Percentiles rank a stretch among this genome's conserved stretches.
Evolutionary conservation across 2,329 filamentous ascomycete genomes (phyloP).

Genomic region (Coniosporium tulheliwenetii): DNA sequence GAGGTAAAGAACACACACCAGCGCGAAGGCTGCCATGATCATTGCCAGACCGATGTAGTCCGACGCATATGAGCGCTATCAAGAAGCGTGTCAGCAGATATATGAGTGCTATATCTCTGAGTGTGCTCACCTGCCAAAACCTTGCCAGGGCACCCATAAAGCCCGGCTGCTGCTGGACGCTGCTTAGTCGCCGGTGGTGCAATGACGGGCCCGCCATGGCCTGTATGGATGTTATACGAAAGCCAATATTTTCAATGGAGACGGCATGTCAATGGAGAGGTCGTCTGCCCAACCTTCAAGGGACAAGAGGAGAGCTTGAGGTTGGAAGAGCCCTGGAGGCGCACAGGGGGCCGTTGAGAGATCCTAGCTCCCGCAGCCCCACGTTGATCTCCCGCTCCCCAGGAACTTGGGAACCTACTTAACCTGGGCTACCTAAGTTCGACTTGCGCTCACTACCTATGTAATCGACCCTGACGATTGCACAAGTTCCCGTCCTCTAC

Average conservation of each 20-base stretch:
- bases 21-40: conserved; percentile 51
- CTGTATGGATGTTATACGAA: background rate
- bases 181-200: background rate
- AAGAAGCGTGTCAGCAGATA: conserved; percentile 4
- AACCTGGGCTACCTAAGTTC: no score
- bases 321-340: no score
- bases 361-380: no score
- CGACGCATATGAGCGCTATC: conserved; percentile 64
- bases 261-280: no score
- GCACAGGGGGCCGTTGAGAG: no score
- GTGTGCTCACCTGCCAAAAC: conserved; percentile 6
- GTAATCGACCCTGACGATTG: no score
- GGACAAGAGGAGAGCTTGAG: no score
- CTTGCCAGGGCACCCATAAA: conserved; percentile 1
- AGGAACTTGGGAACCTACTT: no score
- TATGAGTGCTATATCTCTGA: background rate
- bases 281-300: no score
- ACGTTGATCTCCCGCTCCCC: no score
- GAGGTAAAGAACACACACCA: conserved; percentile 29
- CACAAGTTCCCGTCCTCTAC: no score
- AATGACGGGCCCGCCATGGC: background rate
- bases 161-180: background rate
- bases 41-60: conserved; percentile 71
- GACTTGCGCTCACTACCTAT: no score
- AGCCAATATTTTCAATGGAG: background rate